Evolutionary conservation across 2,329 filamentous ascomycete species (phyloP).

Genomic region (Alternaria sp.): DNA sequence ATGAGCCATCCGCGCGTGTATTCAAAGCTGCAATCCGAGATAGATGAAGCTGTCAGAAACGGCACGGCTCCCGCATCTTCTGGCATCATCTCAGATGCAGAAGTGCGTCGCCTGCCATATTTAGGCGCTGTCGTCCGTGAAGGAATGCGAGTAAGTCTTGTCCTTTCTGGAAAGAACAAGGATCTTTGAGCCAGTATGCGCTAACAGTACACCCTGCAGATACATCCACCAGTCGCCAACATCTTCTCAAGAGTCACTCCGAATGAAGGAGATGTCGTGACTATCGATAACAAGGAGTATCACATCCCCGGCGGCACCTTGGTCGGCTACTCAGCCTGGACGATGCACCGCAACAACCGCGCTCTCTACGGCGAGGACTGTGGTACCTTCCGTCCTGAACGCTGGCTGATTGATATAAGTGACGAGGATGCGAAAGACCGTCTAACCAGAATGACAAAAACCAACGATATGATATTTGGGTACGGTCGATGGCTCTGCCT

Average conservation of each 20-base stretch:
- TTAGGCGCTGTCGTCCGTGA: conserved; percentile 57
- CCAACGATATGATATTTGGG: conserved; percentile 47
- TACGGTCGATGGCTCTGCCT: conserved; percentile 46
- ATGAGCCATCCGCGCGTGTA: conserved; percentile 58
- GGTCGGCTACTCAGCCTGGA: conserved; percentile 43
- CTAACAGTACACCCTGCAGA: conserved; percentile 9
- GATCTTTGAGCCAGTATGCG: background rate
- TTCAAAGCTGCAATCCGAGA: conserved; percentile 55
- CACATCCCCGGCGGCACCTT: conserved; percentile 45
- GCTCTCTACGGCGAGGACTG: conserved; percentile 49
- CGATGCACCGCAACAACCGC: conserved; percentile 41
- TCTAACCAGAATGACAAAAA: conserved; percentile 39
- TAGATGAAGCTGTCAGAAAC: conserved; percentile 49
- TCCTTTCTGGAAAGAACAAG: background rate
- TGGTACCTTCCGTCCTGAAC: conserved; percentile 56
- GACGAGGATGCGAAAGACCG: conserved; percentile 28
- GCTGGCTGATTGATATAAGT: conserved; percentile 51
- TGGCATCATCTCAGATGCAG: conserved; percentile 56
- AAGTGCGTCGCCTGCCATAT: conserved; percentile 52
- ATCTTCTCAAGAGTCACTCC: conserved; percentile 43
- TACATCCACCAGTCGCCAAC: conserved; percentile 51
- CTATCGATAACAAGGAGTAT: conserved; percentile 31
- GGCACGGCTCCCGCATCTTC: conserved; percentile 41
- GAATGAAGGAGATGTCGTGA: conserved; percentile 40
- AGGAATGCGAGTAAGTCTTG: conserved; percentile 43